Conservation (phyloP, 1,284 basidiomycete genomes). For the Moesziomyces sp. region DNA sequence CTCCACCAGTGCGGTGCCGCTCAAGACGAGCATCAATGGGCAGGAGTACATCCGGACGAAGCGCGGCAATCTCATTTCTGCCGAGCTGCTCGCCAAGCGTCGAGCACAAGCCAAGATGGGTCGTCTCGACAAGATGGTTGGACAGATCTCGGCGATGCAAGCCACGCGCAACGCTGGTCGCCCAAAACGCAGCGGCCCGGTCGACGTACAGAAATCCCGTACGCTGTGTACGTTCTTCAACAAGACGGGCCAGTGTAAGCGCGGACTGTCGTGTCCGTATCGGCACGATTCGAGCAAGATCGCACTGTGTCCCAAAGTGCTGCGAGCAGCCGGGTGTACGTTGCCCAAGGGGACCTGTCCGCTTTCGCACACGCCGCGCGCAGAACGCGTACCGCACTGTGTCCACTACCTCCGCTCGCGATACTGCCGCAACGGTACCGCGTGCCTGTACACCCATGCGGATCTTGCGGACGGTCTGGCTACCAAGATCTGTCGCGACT, state of each 20-base stretch:
- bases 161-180: slow-evolving; percentile 24
- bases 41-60: slow-evolving; percentile 69
- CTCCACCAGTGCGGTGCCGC: slow-evolving; percentile 14
- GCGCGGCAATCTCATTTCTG: slow-evolving; percentile 69
- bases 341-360: slow-evolving; percentile 57
- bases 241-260: slow-evolving; percentile 62
- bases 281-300: slow-evolving; percentile 58
- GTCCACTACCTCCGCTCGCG: slow-evolving; percentile 56
- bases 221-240: slow-evolving; percentile 60
- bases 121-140: slow-evolving; percentile 51
- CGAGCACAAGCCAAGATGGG: slow-evolving; percentile 49
- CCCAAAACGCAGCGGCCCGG: neutral
- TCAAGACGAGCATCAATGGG: slow-evolving; percentile 67
- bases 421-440: slow-evolving; percentile 57
- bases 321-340: slow-evolving; percentile 57
- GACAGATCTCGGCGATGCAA: slow-evolving; percentile 50
- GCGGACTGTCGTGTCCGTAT: slow-evolving; percentile 63
- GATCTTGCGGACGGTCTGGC: slow-evolving; percentile 15
- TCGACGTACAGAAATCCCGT: slow-evolving; percentile 16
- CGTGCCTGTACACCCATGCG: slow-evolving; percentile 60
- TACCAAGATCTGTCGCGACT: slow-evolving; percentile 53
- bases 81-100: slow-evolving; percentile 57
- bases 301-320: slow-evolving; percentile 61
- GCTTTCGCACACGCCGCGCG: slow-evolving; percentile 51
- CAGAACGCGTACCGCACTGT: slow-evolving; percentile 63